A percentile compares a stretch with the other conserved stretches of the same genome.
Conservation (phyloP, 305 asterid genomes). For the Fraxinus latifolia region DNA sequence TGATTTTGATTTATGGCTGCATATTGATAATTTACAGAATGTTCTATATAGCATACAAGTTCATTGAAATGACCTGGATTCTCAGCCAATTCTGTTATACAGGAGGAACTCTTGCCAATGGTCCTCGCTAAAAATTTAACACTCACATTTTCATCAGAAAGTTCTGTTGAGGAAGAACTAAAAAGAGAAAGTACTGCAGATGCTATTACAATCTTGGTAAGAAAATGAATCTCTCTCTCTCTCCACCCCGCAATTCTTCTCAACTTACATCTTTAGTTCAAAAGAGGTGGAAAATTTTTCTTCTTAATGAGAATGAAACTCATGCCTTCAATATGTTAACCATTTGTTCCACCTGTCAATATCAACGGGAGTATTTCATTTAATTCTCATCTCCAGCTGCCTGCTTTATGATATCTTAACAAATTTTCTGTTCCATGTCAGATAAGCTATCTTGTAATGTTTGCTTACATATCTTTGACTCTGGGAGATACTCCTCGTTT, state of each 20-base stretch:
- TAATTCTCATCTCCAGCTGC: neutral
- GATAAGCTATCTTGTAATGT: conserved; percentile 99
- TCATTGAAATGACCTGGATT: conserved; percentile 7
- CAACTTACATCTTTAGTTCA: neutral
- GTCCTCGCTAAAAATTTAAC: conserved; percentile 70
- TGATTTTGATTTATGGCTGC: neutral
- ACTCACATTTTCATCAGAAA: conserved; percentile 86
- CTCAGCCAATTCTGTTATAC: conserved; percentile 33
- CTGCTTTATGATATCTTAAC: neutral
- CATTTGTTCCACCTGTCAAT: neutral
- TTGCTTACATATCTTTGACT: conserved; percentile 96
- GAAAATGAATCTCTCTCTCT: conserved; percentile 19
- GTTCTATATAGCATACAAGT: neutral
- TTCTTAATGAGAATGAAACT: neutral
- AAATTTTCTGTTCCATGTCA: conserved; percentile 38
- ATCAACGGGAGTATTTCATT: neutral
- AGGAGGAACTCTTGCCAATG: conserved; percentile 89
- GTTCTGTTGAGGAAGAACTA: conserved; percentile 93
- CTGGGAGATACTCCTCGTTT: conserved; percentile 86
- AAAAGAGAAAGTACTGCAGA: conserved; percentile 99
- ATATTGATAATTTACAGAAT: neutral
- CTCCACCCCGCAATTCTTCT: neutral
- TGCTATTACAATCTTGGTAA: conserved; percentile 88
- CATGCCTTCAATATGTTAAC: neutral
- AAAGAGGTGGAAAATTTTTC: neutral